These are phyloP conservation scores for Lasiosphaeriaceae sp. DNA, from an alignment of 495 filamentous ascomycete species.

Conservation along the genomic window DNA sequence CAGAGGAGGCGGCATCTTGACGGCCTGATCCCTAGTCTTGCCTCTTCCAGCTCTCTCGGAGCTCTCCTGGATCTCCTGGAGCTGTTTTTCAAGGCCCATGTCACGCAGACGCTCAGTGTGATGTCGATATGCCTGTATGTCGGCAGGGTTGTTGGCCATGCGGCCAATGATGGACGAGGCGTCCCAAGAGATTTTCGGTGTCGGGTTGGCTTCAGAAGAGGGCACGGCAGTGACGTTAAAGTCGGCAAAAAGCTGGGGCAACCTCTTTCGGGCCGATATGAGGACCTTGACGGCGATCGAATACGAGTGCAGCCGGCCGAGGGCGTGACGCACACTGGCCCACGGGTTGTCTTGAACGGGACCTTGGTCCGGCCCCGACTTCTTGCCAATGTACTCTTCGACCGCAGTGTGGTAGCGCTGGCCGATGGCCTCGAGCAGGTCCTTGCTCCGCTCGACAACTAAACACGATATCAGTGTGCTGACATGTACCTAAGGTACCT, in stretches of 20 bases:
- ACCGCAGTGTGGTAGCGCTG: background rate
- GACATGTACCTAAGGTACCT: background rate
- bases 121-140: background rate
- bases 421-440: background rate
- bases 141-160: background rate
- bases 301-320: constrained; percentile 14
- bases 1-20: too few species aligned
- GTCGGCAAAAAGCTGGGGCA: constrained; percentile 10
- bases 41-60: too few species aligned
- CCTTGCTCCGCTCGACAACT: background rate
- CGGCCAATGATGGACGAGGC: constrained; percentile 10
- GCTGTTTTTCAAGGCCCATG: constrained; percentile 1
- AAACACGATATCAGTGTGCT: background rate
- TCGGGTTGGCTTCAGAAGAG: too few species aligned
- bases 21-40: too few species aligned
- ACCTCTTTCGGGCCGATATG: background rate
- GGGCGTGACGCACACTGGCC: constrained; percentile 8
- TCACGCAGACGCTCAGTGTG: background rate
- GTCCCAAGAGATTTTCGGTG: background rate
- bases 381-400: background rate
- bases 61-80: background rate
- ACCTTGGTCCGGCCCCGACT: background rate
- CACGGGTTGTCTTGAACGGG: background rate
- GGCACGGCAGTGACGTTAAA: too few species aligned
- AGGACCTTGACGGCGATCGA: constrained; percentile 8